Base-by-base conservation (phyloP, 805 yeast species). In the Candida rishiriensis region DNA sequence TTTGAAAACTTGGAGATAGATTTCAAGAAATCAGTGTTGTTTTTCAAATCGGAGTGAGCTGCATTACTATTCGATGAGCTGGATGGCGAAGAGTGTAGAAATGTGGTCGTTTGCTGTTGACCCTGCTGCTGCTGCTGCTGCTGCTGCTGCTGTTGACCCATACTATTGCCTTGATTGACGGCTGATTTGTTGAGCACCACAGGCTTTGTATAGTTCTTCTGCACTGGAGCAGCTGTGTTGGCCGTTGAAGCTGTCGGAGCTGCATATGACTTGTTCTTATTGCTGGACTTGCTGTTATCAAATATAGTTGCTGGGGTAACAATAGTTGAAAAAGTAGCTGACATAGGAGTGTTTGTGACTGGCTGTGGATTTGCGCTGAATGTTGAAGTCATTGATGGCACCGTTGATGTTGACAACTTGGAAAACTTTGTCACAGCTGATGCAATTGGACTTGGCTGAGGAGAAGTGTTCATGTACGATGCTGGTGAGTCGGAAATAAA, bases 1-100 rank as follows among this genome's bases (percentile, higher is more conserved):
- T 61, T 63, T 1, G 65, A 61, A 41, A 63, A 63, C 36, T 61
- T 63, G n/a, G 64, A 55, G 10, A 63, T 56, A 36, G 63, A 53
- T 21, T 54, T 54, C 36, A 51, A 56, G 38, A 63, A 63, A 34
- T 59, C 60, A 11, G 48, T 21, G 43, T 57, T 56, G 33, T 56
- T 40, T 30, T 51, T 54, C 36, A 52, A 32, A 36, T 41, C 43
- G 26, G 5, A 12, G 10, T 18, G 10, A 17, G 31, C n/a, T 38
- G 31, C 14, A 21, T 21, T 21, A 21, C 7, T 21, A 21, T 21
- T 21, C 26, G 26, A 21, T 21, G 26, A 21, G 7, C 26, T 21
- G 26, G 26, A 21, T 21, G 26, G 26, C 7, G 7, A 21, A 21
- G 26, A 21, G 7, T 21, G 26, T 21, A 7, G 4, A 21, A 5